Conservation (phyloP, 2,329 filamentous ascomycete species). For the Aschersonia sp. region DNA sequence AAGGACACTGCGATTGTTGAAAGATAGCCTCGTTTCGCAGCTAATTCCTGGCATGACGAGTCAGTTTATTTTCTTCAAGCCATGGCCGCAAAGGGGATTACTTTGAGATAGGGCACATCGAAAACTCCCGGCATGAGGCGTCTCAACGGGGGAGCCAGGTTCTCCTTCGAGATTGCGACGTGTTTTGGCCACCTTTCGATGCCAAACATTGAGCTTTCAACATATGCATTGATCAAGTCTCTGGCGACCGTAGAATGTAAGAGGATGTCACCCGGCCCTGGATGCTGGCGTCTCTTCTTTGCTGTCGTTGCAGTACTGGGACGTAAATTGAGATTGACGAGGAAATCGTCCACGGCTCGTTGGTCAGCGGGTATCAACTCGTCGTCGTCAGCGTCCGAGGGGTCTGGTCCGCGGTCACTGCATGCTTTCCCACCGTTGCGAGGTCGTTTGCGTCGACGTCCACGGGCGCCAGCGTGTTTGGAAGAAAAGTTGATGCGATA, state of each 20-base stretch:
- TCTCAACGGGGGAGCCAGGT: constrained; percentile 10
- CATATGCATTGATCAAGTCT: constrained; percentile 4
- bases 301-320: not conserved
- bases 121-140: constrained; percentile 20
- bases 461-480: not conserved
- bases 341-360: constrained; percentile 15
- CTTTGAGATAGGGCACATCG: constrained; percentile 19
- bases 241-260: not conserved
- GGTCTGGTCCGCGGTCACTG: not conserved
- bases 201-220: constrained; percentile 14
- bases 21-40: constrained; percentile 12
- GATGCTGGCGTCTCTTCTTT: not conserved
- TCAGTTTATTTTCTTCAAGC: not conserved
- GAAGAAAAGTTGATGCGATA: constrained; percentile 11
- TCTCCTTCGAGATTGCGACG: constrained; percentile 8
- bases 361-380: constrained; percentile 10
- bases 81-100: constrained; percentile 4
- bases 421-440: not conserved
- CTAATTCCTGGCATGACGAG: constrained; percentile 11
- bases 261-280: not conserved
- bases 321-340: constrained; percentile 9
- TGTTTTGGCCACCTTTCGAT: constrained; percentile 8
- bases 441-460: not conserved
- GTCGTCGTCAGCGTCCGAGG: constrained; percentile 4
- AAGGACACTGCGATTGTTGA: constrained; percentile 16